Percentiles rank a stretch among this genome's conserved stretches.
phyloP scores from a whole-genome alignment of 1,284 basidiomycete species.

The Cutaneotrichosporon sp. region DNA sequence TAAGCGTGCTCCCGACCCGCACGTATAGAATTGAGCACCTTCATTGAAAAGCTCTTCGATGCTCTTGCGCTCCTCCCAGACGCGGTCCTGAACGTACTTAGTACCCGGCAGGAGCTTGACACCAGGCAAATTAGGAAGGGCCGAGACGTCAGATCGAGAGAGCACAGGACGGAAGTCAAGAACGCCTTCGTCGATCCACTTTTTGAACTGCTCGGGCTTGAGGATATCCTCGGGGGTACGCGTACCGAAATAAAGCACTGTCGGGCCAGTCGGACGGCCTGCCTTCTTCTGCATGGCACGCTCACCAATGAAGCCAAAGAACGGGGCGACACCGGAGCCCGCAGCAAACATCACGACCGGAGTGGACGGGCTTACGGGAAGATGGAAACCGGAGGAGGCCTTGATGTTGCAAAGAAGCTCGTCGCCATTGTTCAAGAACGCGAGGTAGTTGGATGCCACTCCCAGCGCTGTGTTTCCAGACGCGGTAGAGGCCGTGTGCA shows the following conservation, averaged over 20 bases:
- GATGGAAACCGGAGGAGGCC: constrained; percentile 52
- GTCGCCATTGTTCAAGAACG: constrained; percentile 50
- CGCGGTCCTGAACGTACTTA: constrained; percentile 44
- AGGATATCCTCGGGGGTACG: constrained; percentile 52
- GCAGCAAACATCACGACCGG: constrained; percentile 55
- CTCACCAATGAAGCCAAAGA: constrained; percentile 57
- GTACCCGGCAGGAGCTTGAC: neutral
- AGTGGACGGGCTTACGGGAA: constrained; percentile 49
- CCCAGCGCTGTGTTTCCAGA: constrained; percentile 48
- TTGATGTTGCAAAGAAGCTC: constrained; percentile 53
- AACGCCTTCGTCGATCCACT: constrained; percentile 52
- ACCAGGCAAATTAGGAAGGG: neutral
- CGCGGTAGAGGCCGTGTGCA: constrained; percentile 49
- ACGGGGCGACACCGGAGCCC: constrained; percentile 55
- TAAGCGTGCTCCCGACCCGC: constrained; percentile 43
- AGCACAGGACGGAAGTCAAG: constrained; percentile 55
- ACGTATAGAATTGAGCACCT: constrained; percentile 54
- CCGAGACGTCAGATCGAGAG: constrained; percentile 34
- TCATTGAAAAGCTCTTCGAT: constrained; percentile 44
- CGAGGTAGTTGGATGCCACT: constrained; percentile 54
- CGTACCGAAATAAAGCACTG: constrained; percentile 53
- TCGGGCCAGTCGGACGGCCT: constrained; percentile 51
- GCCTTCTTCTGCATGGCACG: constrained; percentile 53
- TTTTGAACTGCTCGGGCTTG: constrained; percentile 51
- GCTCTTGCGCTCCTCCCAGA: constrained; percentile 51